Conservation (phyloP, 2,329 filamentous ascomycete species). For the Ascochyta fabae region DNA sequence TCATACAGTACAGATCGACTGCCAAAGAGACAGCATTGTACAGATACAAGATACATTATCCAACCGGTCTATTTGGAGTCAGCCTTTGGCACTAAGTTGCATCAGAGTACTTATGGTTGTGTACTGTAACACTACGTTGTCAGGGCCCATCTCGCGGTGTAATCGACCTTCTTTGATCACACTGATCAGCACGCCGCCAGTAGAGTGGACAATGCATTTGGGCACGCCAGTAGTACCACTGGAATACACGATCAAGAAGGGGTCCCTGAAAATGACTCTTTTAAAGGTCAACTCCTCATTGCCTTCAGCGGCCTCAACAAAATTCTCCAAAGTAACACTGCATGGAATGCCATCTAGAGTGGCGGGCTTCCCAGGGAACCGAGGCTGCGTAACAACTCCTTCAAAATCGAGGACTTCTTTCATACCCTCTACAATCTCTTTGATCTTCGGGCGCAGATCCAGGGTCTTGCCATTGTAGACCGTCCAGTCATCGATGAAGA, state of each 20-base stretch:
- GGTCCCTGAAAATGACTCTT: conserved; percentile 72
- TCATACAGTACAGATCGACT: conserved; percentile 76
- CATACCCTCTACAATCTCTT: conserved; percentile 69
- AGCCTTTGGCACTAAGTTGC: background rate
- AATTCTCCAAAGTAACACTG: conserved; percentile 53
- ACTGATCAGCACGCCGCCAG: conserved; percentile 69
- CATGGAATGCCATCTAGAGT: conserved; percentile 63
- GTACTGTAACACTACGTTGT: conserved; percentile 62
- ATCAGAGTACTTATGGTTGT: conserved; percentile 53
- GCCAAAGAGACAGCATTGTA: conserved; percentile 66
- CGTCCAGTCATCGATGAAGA: conserved; percentile 84
- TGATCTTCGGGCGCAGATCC: conserved; percentile 76
- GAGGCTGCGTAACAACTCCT: conserved; percentile 68
- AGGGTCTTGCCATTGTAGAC: conserved; percentile 80
- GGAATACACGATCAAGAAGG: conserved; percentile 78
- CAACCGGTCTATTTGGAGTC: conserved; percentile 55
- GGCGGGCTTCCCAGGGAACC: conserved; percentile 65
- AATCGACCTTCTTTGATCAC: conserved; percentile 65
- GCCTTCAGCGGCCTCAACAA: conserved; percentile 50
- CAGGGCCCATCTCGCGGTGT: conserved; percentile 56
- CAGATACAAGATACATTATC: conserved; percentile 82
- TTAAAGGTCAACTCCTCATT: conserved; percentile 59
- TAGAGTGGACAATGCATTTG: conserved; percentile 84
- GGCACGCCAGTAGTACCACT: conserved; percentile 83
- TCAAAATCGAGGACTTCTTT: conserved; percentile 65